Evolutionary conservation across 2,329 filamentous ascomycete genomes (phyloP).

Genomic region (Delphinella strobiligena): DNA sequence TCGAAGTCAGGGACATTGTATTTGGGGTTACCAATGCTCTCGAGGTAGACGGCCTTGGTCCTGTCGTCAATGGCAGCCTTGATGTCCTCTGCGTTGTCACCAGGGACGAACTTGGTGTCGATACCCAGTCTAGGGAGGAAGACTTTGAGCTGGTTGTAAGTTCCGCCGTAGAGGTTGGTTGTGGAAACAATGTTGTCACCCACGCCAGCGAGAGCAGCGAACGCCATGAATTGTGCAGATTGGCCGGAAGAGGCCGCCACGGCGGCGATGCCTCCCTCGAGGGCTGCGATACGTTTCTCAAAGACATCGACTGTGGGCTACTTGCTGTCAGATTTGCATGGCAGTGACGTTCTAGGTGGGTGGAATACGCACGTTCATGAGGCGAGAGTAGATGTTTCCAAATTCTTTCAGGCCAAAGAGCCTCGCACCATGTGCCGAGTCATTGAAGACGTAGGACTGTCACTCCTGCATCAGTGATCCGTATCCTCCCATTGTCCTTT

Average conservation of each 20-base stretch:
- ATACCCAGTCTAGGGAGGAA: constrained; percentile 79
- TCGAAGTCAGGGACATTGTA: constrained; percentile 91
- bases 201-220: constrained; percentile 68
- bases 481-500: not conserved
- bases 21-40: constrained; percentile 85
- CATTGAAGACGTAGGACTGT: constrained; percentile 84
- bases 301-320: constrained; percentile 90
- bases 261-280: constrained; percentile 83
- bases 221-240: constrained; percentile 82
- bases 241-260: constrained; percentile 79
- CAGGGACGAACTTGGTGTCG: constrained; percentile 72
- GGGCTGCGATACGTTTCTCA: constrained; percentile 89
- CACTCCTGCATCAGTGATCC: not conserved
- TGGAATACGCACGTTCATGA: constrained; percentile 82
- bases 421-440: constrained; percentile 87
- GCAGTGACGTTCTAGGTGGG: too few relatives aligned
- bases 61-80: constrained; percentile 76
- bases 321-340: too few relatives aligned
- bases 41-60: constrained; percentile 85
- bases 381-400: constrained; percentile 95
- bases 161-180: constrained; percentile 84
- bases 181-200: constrained; percentile 93
- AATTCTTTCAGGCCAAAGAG: constrained; percentile 95
- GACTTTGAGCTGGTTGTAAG: constrained; percentile 96
- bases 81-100: constrained; percentile 69